These are phyloP conservation scores for Hymenoscyphus fructigenus DNA, from an alignment of 2,329 filamentous ascomycete genomes.

Conservation along the genomic window DNA sequence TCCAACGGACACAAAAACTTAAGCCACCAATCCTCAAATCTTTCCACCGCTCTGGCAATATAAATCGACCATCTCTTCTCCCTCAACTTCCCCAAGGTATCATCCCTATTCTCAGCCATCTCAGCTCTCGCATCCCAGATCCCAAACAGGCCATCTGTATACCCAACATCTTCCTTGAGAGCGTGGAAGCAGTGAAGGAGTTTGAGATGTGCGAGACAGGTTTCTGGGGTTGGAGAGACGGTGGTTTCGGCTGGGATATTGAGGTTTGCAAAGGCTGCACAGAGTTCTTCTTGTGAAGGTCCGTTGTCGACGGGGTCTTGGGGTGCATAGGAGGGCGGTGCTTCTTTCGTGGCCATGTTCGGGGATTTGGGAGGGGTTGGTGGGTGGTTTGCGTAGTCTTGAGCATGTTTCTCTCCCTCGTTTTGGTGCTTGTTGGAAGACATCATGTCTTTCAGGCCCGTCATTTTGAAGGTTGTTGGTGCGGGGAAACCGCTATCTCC, in stretches of 20 bases:
- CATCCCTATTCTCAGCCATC: constrained; percentile 39
- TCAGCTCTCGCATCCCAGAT: constrained; percentile 49
- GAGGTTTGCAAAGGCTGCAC: constrained; percentile 41
- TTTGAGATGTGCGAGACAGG: constrained; percentile 72
- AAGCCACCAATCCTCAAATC: constrained; percentile 68
- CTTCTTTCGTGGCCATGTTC: not conserved
- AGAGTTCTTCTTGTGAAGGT: constrained; percentile 27
- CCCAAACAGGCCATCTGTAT: constrained; percentile 65
- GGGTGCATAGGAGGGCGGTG: constrained; percentile 23
- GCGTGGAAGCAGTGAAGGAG: constrained; percentile 66
- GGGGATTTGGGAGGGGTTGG: constrained; percentile 9
- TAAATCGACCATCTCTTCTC: constrained; percentile 76
- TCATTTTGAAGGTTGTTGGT: not conserved
- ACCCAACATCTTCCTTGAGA: constrained; percentile 66
- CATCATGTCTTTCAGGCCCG: not conserved
- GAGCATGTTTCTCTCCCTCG: not conserved
- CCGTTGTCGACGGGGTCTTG: constrained; percentile 18
- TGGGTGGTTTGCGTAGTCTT: constrained; percentile 1
- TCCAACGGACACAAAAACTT: constrained; percentile 31
- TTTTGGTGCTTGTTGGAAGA: not conserved
- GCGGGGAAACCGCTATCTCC: not conserved
- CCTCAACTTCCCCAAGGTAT: constrained; percentile 52
- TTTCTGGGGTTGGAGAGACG: constrained; percentile 46
- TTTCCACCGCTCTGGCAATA: constrained; percentile 64
- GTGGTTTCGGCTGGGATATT: constrained; percentile 34